Percentiles rank a stretch among this genome's conserved stretches.
phyloP scores from a whole-genome alignment of 176 grass and related monocot genomes.

The Hordeum marinum region DNA sequence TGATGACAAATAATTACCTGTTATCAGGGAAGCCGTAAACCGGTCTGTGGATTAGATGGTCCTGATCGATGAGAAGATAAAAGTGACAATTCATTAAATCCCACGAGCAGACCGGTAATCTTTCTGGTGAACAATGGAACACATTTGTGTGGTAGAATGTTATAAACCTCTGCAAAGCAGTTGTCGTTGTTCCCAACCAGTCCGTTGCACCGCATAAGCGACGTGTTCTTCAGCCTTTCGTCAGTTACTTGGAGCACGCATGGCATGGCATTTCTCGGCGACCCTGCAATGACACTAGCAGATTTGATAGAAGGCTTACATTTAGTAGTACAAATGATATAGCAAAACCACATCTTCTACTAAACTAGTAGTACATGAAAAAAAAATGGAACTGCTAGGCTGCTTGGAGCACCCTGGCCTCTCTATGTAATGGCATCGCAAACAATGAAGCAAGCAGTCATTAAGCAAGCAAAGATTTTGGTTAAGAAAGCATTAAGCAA shows the following conservation, averaged over 20 bases:
- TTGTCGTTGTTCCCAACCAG: neutral
- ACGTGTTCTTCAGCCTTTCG: neutral
- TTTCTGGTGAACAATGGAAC: neutral
- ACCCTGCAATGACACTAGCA: neutral
- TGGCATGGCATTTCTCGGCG: constrained; percentile 25
- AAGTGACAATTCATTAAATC: constrained; percentile 5
- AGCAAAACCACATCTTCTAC: neutral
- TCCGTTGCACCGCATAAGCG: constrained; percentile 4
- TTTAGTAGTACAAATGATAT: neutral
- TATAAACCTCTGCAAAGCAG: neutral
- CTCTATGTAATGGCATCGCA: neutral
- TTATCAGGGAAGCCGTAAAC: neutral
- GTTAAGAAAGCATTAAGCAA: neutral
- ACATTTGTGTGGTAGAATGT: neutral
- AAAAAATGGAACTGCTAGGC: neutral
- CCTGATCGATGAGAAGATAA: constrained; percentile 14
- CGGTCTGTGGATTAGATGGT: neutral
- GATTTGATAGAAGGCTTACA: neutral
- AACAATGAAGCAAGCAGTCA: neutral
- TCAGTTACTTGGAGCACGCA: constrained; percentile 18
- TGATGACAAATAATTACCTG: constrained; percentile 2
- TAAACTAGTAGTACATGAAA: neutral
- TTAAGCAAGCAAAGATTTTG: neutral
- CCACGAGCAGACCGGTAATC: neutral
- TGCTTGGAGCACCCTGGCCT: neutral